Percentiles rank a stretch among this genome's conserved stretches.
phyloP scores from a whole-genome alignment of 768 basidiomycete species.

The Lactifluus piperatus region DNA sequence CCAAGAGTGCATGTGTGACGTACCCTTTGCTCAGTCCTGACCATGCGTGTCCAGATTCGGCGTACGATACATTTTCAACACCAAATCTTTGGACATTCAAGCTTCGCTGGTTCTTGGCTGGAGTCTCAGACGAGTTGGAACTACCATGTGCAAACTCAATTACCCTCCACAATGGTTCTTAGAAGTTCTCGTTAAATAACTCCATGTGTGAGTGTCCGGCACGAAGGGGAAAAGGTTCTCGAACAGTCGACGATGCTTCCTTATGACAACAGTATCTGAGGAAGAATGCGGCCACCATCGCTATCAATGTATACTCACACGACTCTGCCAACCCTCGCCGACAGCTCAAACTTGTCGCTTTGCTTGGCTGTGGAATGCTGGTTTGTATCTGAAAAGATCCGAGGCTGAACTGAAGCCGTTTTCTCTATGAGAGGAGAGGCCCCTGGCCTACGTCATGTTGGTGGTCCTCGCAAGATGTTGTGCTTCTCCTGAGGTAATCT shows the following conservation, averaged over 20 bases:
- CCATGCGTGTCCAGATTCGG: neutral
- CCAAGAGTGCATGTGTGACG: neutral
- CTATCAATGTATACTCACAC: neutral
- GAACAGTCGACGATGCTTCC: neutral
- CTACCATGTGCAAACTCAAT: neutral
- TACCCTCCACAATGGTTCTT: neutral
- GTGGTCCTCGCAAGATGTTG: neutral
- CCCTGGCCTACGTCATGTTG: neutral
- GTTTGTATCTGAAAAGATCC: neutral
- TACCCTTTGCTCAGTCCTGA: neutral
- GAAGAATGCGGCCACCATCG: neutral
- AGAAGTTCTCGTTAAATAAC: neutral
- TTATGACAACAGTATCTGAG: neutral
- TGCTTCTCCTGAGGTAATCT: neutral
- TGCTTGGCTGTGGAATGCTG: neutral
- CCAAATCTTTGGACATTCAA: neutral
- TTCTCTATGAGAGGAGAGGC: neutral
- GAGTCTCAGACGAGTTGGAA: neutral
- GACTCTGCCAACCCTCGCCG: neutral
- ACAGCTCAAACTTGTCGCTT: neutral
- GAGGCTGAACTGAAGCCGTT: neutral
- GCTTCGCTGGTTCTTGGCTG: slow-evolving; percentile 2
- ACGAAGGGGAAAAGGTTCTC: neutral
- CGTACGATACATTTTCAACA: neutral
- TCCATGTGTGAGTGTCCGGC: neutral